These are phyloP conservation scores for Leccinum ponderosum DNA, from an alignment of 1,284 basidiomycete species.

Conservation along the genomic window DNA sequence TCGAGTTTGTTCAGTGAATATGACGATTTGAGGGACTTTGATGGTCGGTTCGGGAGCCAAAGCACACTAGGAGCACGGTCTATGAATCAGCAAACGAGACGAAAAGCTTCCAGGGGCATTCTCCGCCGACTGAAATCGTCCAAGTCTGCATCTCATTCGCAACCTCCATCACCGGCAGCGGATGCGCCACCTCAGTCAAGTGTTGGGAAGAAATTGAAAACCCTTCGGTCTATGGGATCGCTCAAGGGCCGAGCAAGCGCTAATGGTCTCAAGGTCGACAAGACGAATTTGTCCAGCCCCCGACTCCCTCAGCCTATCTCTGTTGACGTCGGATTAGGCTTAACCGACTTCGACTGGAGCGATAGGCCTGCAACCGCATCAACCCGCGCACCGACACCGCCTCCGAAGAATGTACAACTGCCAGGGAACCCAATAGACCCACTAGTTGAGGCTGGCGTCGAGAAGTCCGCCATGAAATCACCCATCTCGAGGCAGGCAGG, in stretches of 20 bases:
- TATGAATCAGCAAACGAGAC: slow-evolving; percentile 37
- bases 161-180: slow-evolving; percentile 40
- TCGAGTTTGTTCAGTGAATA: slow-evolving; percentile 78
- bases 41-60: slow-evolving; percentile 77
- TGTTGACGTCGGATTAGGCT: slow-evolving; percentile 59
- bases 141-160: slow-evolving; percentile 37
- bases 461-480: slow-evolving; percentile 23
- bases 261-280: slow-evolving; percentile 33
- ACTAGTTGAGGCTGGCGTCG: slow-evolving; percentile 20
- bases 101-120: slow-evolving; percentile 67
- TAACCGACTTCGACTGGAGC: slow-evolving; percentile 57
- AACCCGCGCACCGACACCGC: slow-evolving; percentile 24
- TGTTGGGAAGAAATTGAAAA: slow-evolving; percentile 61
- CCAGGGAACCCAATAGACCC: slow-evolving; percentile 19
- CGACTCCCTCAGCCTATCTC: slow-evolving; percentile 51
- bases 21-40: slow-evolving; percentile 81
- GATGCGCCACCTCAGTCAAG: slow-evolving; percentile 39
- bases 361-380: slow-evolving; percentile 30
- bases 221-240: slow-evolving; percentile 76
- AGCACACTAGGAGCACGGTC: slow-evolving; percentile 61
- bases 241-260: slow-evolving; percentile 51
- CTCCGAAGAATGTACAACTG: slow-evolving; percentile 21
- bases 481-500: slow-evolving; percentile 39
- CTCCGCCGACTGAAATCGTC: slow-evolving; percentile 58
- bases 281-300: slow-evolving; percentile 44